Evolutionary conservation across 202 grass and related monocot species (phyloP).

Genomic region (Brachypodium distachyon): DNA sequence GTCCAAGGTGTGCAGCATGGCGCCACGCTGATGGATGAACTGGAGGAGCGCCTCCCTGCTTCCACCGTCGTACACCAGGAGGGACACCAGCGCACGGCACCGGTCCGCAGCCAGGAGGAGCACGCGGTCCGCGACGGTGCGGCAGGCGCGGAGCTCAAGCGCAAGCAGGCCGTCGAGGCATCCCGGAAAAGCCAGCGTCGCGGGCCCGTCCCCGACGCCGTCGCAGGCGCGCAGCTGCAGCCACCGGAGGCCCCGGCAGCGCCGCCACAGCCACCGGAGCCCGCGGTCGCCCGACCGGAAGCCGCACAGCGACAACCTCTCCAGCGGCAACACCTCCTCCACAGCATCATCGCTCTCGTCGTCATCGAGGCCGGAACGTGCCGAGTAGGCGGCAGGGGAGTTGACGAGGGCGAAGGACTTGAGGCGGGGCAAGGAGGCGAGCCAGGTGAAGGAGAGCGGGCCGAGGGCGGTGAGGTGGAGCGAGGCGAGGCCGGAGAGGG

Average conservation of each 20-base stretch:
- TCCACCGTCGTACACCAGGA: slow-evolving; percentile 77
- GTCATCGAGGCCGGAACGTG: background rate
- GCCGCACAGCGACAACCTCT: slow-evolving; percentile 59
- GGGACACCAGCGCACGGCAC: slow-evolving; percentile 44
- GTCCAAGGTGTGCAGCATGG: slow-evolving; percentile 58
- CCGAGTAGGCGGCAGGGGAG: slow-evolving; percentile 29
- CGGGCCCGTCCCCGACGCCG: slow-evolving; percentile 46
- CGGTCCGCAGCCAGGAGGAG: slow-evolving; percentile 63
- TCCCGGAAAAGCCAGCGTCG: slow-evolving; percentile 25
- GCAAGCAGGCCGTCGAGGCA: slow-evolving; percentile 49
- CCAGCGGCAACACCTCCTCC: slow-evolving; percentile 30
- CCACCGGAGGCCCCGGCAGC: slow-evolving; percentile 48
- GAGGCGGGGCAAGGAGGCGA: slow-evolving; percentile 43
- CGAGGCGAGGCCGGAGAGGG: slow-evolving; percentile 42
- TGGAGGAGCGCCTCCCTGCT: slow-evolving; percentile 60
- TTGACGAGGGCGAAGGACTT: slow-evolving; percentile 70
- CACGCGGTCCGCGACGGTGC: slow-evolving; percentile 68
- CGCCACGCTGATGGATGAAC: slow-evolving; percentile 73
- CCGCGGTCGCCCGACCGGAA: slow-evolving; percentile 51
- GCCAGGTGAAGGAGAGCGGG: slow-evolving; percentile 55
- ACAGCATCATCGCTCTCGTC: background rate
- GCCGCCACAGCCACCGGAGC: slow-evolving; percentile 65
- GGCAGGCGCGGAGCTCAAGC: slow-evolving; percentile 86
- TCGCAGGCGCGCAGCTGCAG: slow-evolving; percentile 74
- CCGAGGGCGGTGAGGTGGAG: slow-evolving; percentile 57